Percentiles rank a stretch among this genome's conserved stretches.
These are phyloP conservation scores for Collariella sp. DNA, from an alignment of 495 filamentous ascomycete species.

Conservation along the genomic window DNA sequence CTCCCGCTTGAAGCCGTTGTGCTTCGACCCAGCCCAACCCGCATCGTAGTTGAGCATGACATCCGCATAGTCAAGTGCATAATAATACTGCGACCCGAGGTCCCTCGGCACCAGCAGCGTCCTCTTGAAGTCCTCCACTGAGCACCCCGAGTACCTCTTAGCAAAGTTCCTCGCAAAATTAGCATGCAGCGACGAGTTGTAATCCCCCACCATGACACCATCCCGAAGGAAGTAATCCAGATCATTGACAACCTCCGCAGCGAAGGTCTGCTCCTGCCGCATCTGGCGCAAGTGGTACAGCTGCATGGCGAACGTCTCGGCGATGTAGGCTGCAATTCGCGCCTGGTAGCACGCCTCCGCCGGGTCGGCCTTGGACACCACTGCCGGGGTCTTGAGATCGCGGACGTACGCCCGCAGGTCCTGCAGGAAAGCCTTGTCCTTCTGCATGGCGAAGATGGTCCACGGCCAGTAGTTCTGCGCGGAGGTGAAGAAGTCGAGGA, in stretches of 20 bases:
- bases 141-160: conserved; percentile 60
- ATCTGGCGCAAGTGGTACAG: conserved; percentile 71
- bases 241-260: conserved; percentile 59
- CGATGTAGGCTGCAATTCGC: conserved; percentile 69
- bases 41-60: conserved; percentile 66
- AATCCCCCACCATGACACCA: conserved; percentile 63
- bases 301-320: conserved; percentile 86
- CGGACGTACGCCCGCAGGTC: conserved; percentile 61
- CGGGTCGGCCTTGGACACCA: conserved; percentile 37
- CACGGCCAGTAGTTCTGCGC: conserved; percentile 91
- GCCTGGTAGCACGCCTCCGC: conserved; percentile 50
- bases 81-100: conserved; percentile 71
- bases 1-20: conserved; percentile 68
- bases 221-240: conserved; percentile 67
- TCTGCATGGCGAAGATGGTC: conserved; percentile 68
- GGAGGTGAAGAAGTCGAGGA: conserved; percentile 76
- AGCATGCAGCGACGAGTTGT: conserved; percentile 76
- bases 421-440: conserved; percentile 61
- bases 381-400: conserved; percentile 45
- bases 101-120: conserved; percentile 52
- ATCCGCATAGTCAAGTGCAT: conserved; percentile 63
- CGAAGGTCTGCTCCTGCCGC: conserved; percentile 51
- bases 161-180: conserved; percentile 82
- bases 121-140: conserved; percentile 65
- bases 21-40: conserved; percentile 58